Evolutionary conservation across 169 alveolate genomes (phyloP).

Genomic region (Plasmodium gaboni): DNA sequence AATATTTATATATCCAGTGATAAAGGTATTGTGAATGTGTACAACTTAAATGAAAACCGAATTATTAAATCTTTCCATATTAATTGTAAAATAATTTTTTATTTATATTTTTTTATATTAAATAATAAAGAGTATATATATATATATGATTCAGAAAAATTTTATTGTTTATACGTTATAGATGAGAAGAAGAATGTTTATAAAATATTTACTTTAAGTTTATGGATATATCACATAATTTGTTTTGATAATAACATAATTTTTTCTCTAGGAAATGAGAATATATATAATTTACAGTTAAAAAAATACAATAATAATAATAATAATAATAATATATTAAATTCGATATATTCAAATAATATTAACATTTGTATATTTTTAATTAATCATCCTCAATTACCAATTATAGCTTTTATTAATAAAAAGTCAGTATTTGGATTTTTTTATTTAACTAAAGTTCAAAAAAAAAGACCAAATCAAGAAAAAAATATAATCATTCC

Average conservation of each 20-base stretch:
- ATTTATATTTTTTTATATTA: slow-evolving; percentile 19
- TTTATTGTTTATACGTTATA: slow-evolving; percentile 20
- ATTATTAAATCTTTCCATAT: slow-evolving; percentile 9
- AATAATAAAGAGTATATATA: slow-evolving; percentile 37
- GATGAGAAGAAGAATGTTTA: slow-evolving; percentile 11
- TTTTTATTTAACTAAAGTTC: slow-evolving; percentile 10
- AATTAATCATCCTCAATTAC: slow-evolving; percentile 38
- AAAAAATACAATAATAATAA: background rate
- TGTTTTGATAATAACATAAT: slow-evolving; percentile 17
- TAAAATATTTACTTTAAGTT: slow-evolving; percentile 53
- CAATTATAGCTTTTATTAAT: slow-evolving; percentile 58
- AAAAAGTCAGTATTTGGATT: slow-evolving; percentile 42
- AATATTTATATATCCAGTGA: slow-evolving; percentile 37
- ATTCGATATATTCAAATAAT: slow-evolving; percentile 26
- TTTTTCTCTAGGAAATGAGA: slow-evolving; percentile 69
- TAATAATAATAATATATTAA: background rate
- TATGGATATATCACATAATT: slow-evolving; percentile 51
- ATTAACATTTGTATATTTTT: slow-evolving; percentile 45
- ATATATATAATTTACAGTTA: slow-evolving; percentile 18
- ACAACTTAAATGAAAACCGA: slow-evolving; percentile 29
- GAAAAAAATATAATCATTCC: slow-evolving; percentile 25
- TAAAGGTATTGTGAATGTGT: slow-evolving; percentile 27
- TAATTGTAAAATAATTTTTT: slow-evolving; percentile 46
- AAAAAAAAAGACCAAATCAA: background rate
- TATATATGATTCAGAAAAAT: slow-evolving; percentile 59